Base-by-base conservation (phyloP, 2,329 filamentous ascomycete genomes). In the Plectosphaerella sp. region DNA sequence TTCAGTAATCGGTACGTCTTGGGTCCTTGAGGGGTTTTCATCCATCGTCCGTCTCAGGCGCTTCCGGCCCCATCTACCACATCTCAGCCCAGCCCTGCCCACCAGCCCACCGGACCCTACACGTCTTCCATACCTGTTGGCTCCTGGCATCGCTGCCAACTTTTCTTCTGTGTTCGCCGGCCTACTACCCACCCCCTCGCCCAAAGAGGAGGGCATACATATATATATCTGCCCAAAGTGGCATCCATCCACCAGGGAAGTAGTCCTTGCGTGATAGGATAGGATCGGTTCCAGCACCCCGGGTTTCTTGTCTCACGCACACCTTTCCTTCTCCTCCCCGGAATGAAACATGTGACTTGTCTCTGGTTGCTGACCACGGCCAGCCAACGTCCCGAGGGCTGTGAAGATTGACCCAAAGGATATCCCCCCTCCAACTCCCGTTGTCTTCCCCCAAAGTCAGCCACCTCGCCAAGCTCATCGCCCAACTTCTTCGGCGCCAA, bases 381-480 rank as follows among this genome's bases (percentile, higher is more conserved):
- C 16, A 62, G 62, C 48, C 62, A 60, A 45, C 62, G 67, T 18
- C 45, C 54, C 56, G 36, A 49, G 54, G 24, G 51, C 49, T 25
- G 56, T 51, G 45, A 68, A 62, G 57, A 57, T 73, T 59, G 64
- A 72, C 51, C 75, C 77, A 18, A 74, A 77, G 59, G 72, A 83
- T 54, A 72, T 83, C 12, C 80, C 80, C n/a, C 72, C 77, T 39
- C 73, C 80, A 45, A 84, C 81, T 8, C 77, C 79, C 18, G 62
- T 84, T 57, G 71, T 66, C 57, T 71, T 84, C 43, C 81, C 82
- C 50, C 64, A 62, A 45, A 75, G 67, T 58, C 64, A 59, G 41
- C 72, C 70, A 36, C 65, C 62, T 35, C 39, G 51, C 48, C 53
- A 52, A 43, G 48, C 48, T 9, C 43, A 49, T 28, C 43, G 28